Evolutionary conservation across 1,139 yeast species (phyloP).

Genomic region (Spathaspora jeffriesii): DNA sequence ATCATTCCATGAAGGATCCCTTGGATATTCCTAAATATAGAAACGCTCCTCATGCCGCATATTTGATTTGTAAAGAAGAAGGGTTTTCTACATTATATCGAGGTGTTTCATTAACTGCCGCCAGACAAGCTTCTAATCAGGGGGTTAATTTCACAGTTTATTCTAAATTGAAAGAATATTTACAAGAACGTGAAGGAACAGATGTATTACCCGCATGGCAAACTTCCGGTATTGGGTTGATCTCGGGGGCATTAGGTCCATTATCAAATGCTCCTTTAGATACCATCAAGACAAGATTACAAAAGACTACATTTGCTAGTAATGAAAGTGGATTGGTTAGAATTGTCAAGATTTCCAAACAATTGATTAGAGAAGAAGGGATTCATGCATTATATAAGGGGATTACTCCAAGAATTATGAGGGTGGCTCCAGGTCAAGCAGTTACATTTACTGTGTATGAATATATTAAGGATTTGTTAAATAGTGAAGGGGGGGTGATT

Average conservation of each 20-base stretch:
- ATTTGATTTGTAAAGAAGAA: conserved; percentile 84
- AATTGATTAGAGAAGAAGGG: conserved; percentile 88
- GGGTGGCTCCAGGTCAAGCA: conserved; percentile 99
- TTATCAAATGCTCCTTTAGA: conserved; percentile 97
- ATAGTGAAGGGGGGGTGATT: conserved; percentile 24
- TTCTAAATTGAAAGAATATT: conserved; percentile 74
- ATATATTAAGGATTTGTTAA: conserved; percentile 73
- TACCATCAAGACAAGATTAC: conserved; percentile 96
- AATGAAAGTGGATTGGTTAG: conserved; percentile 75
- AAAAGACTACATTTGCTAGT: conserved; percentile 76
- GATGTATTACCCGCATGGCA: conserved; percentile 88
- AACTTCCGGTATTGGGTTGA: conserved; percentile 86
- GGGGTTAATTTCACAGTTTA: conserved; percentile 98
- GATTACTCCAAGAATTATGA: conserved; percentile 97
- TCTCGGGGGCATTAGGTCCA: conserved; percentile 98
- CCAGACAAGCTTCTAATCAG: conserved; percentile 97
- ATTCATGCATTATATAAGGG: conserved; percentile 88
- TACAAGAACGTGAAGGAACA: conserved; percentile 65
- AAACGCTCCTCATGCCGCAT: conserved; percentile 91
- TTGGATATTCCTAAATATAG: conserved; percentile 81
- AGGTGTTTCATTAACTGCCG: conserved; percentile 95
- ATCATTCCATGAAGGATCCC: conserved; percentile 86
- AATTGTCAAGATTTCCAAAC: conserved; percentile 78
- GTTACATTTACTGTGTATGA: conserved; percentile 98
- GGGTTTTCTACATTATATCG: conserved; percentile 88